These are phyloP conservation scores for Aspergillus pseudoviridinutans DNA, from an alignment of 2,329 filamentous ascomycete species.

Conservation along the genomic window DNA sequence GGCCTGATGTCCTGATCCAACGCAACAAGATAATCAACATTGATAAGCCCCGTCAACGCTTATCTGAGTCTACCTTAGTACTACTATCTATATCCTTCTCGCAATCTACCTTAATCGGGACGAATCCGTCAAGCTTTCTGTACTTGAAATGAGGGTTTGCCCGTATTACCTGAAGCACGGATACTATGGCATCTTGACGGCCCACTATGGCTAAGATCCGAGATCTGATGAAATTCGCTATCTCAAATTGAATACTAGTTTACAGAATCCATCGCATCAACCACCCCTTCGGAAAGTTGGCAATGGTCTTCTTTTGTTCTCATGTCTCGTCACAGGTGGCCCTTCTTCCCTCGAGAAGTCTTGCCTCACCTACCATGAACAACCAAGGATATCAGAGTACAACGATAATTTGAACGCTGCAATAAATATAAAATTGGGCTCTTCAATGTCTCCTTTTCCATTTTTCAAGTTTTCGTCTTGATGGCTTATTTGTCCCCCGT, in stretches of 20 bases:
- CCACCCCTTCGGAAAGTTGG: background rate
- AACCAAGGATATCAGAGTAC: slow-evolving; percentile 2
- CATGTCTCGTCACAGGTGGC: slow-evolving; percentile 4
- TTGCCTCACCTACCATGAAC: background rate
- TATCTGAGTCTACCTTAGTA: no score
- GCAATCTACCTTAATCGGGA: background rate
- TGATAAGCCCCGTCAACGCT: no score
- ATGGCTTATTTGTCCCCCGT: background rate
- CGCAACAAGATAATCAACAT: no score
- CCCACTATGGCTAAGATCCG: background rate
- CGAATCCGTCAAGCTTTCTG: background rate
- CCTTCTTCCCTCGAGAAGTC: background rate
- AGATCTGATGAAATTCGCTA: background rate
- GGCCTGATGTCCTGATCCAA: no score
- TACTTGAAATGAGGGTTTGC: background rate
- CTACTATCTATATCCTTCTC: background rate
- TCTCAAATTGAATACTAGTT: background rate
- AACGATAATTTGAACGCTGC: slow-evolving; percentile 6
- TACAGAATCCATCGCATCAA: background rate
- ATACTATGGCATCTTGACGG: background rate
- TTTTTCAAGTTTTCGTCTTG: background rate
- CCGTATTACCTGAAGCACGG: background rate
- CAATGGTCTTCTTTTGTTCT: background rate
- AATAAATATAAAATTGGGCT: slow-evolving; percentile 5
- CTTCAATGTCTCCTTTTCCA: background rate